These are phyloP conservation scores for Salix purpurea DNA, from an alignment of 345 rosid genomes.

Conservation along the genomic window DNA sequence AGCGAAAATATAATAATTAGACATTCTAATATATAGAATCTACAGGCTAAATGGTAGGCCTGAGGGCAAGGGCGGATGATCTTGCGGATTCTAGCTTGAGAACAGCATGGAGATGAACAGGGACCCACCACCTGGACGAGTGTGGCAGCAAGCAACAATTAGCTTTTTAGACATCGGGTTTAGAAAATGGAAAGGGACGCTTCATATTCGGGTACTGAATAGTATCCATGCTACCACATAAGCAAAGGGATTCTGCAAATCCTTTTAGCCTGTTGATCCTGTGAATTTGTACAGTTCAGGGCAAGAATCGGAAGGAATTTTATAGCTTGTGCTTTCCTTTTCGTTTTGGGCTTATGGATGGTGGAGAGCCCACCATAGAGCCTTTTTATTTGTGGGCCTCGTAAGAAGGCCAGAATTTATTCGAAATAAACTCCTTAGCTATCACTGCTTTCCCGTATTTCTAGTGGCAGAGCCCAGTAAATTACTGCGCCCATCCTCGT, in stretches of 20 bases:
- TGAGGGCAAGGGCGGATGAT: constrained; percentile 9
- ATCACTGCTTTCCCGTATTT: background rate
- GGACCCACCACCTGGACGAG: constrained; percentile 9
- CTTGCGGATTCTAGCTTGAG: background rate
- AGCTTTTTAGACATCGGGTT: constrained; percentile 7
- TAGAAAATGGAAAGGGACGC: constrained; percentile 12
- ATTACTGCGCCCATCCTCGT: background rate
- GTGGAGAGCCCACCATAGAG: background rate
- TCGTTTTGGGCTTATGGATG: constrained; percentile 1
- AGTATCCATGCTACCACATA: background rate
- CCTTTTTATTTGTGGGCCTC: background rate
- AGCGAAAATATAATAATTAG: background rate
- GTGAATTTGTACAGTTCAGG: background rate
- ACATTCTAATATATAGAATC: background rate
- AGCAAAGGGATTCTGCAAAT: background rate
- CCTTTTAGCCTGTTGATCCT: constrained; percentile 11
- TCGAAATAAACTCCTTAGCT: background rate
- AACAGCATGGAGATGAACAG: constrained; percentile 1
- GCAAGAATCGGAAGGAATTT: background rate
- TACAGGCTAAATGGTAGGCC: background rate
- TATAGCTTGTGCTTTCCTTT: constrained; percentile 3
- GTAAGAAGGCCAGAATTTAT: background rate
- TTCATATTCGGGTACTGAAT: background rate
- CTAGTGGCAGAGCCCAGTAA: background rate
- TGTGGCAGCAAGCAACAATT: constrained; percentile 15